These are phyloP conservation scores for Candida palmyrensis DNA, from an alignment of 805 yeast species.

Conservation along the genomic window DNA sequence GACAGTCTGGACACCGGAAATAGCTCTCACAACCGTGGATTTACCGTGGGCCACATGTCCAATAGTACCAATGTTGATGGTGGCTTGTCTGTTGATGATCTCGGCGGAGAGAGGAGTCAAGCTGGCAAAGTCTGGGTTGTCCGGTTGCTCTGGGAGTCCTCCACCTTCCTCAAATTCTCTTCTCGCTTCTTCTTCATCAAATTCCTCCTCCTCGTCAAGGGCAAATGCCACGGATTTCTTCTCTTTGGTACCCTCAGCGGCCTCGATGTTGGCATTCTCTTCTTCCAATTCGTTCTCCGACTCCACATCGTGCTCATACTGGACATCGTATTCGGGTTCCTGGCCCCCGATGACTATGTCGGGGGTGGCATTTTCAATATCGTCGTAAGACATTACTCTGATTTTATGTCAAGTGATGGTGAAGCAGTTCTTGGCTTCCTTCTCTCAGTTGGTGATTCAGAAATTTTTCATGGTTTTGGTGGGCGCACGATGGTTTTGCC, in stretches of 20 bases:
- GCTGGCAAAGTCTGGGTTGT: slow-evolving; percentile 72
- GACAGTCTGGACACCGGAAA: slow-evolving; percentile 98
- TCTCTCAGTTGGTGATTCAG: too few relatives aligned
- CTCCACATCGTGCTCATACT: slow-evolving; percentile 50
- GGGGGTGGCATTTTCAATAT: slow-evolving; percentile 81
- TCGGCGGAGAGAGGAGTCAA: slow-evolving; percentile 91
- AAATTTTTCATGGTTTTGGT: slow-evolving; percentile 7
- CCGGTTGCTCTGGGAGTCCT: slow-evolving; percentile 96
- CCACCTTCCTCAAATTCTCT: slow-evolving; percentile 97
- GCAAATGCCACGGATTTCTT: slow-evolving; percentile 85
- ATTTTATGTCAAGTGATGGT: background rate
- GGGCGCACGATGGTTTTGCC: too few relatives aligned
- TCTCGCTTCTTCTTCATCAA: slow-evolving; percentile 69
- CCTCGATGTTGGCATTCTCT: slow-evolving; percentile 33
- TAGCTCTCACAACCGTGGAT: slow-evolving; percentile 89
- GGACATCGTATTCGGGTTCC: slow-evolving; percentile 34
- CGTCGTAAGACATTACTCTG: slow-evolving; percentile 59
- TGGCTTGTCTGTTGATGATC: slow-evolving; percentile 97
- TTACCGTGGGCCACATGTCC: slow-evolving; percentile 97
- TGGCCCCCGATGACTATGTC: slow-evolving; percentile 71
- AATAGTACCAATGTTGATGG: slow-evolving; percentile 96
- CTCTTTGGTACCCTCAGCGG: slow-evolving; percentile 12
- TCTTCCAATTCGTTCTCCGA: slow-evolving; percentile 39
- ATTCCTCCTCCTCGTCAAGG: slow-evolving; percentile 58
- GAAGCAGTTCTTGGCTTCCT: too few relatives aligned